Base-by-base conservation (phyloP, 257 asterid genomes). In the Nicotiana tomentosiformis region DNA sequence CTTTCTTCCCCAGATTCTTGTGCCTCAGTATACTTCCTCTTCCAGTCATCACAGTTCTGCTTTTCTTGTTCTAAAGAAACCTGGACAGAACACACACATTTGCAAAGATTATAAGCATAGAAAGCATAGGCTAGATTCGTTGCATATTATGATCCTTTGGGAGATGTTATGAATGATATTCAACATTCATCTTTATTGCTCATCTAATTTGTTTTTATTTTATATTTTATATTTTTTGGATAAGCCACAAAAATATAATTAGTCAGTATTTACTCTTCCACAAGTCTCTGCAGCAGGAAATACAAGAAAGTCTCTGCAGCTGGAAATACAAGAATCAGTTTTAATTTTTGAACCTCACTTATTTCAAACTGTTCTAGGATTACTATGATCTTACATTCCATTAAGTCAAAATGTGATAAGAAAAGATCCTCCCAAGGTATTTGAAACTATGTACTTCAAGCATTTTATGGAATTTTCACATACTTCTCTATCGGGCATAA, bases 1-100 rank as follows among this genome's bases (percentile, higher is more conserved):
- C 93, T 88, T 82, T 91, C 97, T 86, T 92, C 97, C 84, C 84
- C 85, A 81, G 78, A 81, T 67, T 88, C 93, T 83, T 86, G 93
- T 83, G 86, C 90, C 86, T 90, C 91, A 7, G 84, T 90, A 90
- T 89, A 92, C 80, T 94, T 90, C 86, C 87, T 89, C 83, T 78
- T 88, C 90, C 95, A 82, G 57, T 90, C 98, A 37, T 87, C 87
- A 66, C 85, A 88, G 69, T 81, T 82, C 85, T 91, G 90, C 86
- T 88, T 86, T 86, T 93, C 96, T 49, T 86, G 85, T 84, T 90
- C 90, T 83, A 93, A 82, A 33, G 93, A 84, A 83, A 85, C 90
- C 98, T 94, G 93, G 80, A 77, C 83, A 83, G 64, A 51, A 17
- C 29, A 76, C 46, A 29, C 62, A 16, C 23, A 76, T 76, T 51